Evolutionary conservation across 257 asterid genomes (phyloP), one percentile per base, ranked within the genome.

Genomic region (Ajuga chamaepitys): DNA sequence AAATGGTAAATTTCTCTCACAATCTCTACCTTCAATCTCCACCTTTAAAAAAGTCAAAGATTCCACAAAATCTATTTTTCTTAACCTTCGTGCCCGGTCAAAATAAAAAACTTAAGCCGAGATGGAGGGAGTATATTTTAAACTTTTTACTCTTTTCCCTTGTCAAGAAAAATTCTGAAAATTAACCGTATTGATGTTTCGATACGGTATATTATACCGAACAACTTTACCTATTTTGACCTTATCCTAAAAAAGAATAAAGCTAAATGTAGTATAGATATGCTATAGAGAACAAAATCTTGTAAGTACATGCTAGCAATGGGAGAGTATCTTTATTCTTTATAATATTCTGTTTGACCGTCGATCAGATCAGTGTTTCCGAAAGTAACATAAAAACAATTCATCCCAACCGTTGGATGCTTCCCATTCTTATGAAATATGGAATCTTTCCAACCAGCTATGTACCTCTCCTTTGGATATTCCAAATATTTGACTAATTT

Each of bases 321-420:
- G 72, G 62, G 50, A 48, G 52, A 41, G 45, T 70, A 26, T 65
- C 60, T 74, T 40, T 78, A 66, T 70, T 74, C 77, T 65, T 55
- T 18, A n/a, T n/a, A n/a, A n/a, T n/a, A 70, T 74, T 78, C 82
- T 70, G 66, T 62, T 78, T 78, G 82, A 78, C 80, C 77, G 70
- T 52, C 28, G n/a, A 5, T 7, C 40, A 73, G n/a, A 5, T 7
- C 40, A 73, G 34, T 69, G 75, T 44, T 68, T 53, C 75, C 57
- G 5, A 67, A 46, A 67, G 55, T 54, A 71, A 57, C 71, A 70
- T 70, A 61, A 66, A 66, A 52, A 58, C 24, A 4, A 5, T 56
- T 64, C 70, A 22, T 40, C 32, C 56, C 35, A 13, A n/a, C 2
- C 45, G 1, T 17, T 11, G 26, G 14, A 58, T 62, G 62, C 63